Base-by-base conservation (phyloP, 78 protist genomes). In the Andalucia godoyi region DNA sequence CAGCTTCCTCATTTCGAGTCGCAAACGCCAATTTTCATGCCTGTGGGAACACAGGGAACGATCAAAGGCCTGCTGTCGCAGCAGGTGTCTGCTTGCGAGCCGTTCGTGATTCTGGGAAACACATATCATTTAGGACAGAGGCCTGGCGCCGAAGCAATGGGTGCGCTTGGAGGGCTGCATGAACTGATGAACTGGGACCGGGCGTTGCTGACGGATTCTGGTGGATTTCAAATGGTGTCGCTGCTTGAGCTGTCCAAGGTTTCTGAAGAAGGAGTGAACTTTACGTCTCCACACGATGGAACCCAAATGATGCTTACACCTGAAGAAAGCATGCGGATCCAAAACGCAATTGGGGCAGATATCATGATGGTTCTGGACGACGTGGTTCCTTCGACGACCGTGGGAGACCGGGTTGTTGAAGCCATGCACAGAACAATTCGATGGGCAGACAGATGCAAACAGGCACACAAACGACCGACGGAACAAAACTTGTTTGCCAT, bases 401-500 rank as follows among this genome's bases (percentile, higher is more conserved):
- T 77, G 3, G 77, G 87, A 2, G 74, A 74, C 3, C 66, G 98
- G 6, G 87, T 91, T 4, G 93, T 85, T 42, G 95, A 90, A 74
- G 98, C 97, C 29, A 79, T 72, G 83, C 59, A 83, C 17, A 74
- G 98, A 23, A 80, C 89, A 54, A 55, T 89, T 23, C 84, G 97
- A n/a, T 92, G 97, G 97, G 74, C 93, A 29, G 99, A 95, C 54
- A 71, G 99, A 25, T 90, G 95, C 57, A 79, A 89, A 29, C 23
- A 17, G 3, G 96, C 96, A 0, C 95, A 89, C 72, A 30, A 77
- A 8, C 17, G 71, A 15, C 76, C 80, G 1, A 59, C 43, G 4
- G 0, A 29, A 9, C 92, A 89, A 60, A 80, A 72, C 38, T 63
- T 95, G 4, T 95, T 87, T 43, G 91, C 76, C 34, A 95, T 95